These are phyloP conservation scores for Posidonia oceanica DNA, from an alignment of 116 monocot genomes.

Conservation along the genomic window DNA sequence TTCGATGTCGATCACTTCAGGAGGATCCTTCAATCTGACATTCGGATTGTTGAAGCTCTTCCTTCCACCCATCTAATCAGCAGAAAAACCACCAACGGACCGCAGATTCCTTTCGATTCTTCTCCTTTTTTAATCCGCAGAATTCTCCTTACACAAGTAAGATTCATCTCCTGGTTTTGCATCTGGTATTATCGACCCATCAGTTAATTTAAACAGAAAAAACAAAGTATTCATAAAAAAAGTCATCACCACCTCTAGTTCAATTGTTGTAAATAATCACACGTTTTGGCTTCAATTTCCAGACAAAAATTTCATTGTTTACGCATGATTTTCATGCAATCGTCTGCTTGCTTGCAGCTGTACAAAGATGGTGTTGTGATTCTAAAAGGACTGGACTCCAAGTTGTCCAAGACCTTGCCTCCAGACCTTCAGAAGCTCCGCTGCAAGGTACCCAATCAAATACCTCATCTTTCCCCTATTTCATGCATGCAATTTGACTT, in stretches of 20 bases:
- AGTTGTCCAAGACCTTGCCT: constrained; percentile 30
- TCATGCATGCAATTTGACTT: too few species aligned
- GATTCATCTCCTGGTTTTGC: not conserved
- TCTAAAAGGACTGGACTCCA: constrained; percentile 26
- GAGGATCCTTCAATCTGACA: constrained; percentile 32
- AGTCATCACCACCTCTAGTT: too few species aligned
- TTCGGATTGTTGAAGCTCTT: constrained; percentile 44
- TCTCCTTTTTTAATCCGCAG: constrained; percentile 56
- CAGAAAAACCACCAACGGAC: constrained; percentile 13
- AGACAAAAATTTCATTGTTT: not conserved
- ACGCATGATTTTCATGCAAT: not conserved
- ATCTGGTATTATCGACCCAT: too few species aligned
- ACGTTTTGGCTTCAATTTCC: not conserved
- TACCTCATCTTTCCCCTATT: not conserved
- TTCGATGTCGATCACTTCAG: constrained; percentile 81
- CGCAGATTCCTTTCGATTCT: constrained; percentile 29
- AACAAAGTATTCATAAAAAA: too few species aligned
- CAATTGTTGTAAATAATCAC: too few species aligned
- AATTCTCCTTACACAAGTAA: constrained; percentile 17
- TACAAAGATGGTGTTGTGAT: constrained; percentile 11
- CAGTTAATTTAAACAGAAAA: too few species aligned
- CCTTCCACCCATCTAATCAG: constrained; percentile 50
- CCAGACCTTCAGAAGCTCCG: constrained; percentile 38
- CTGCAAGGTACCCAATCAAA: constrained; percentile 30
- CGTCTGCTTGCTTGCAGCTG: constrained; percentile 5